Percentiles rank a stretch among this genome's conserved stretches.
These are phyloP conservation scores for Thymus quinquecostatus DNA, from an alignment of 257 asterid species.

Conservation along the genomic window DNA sequence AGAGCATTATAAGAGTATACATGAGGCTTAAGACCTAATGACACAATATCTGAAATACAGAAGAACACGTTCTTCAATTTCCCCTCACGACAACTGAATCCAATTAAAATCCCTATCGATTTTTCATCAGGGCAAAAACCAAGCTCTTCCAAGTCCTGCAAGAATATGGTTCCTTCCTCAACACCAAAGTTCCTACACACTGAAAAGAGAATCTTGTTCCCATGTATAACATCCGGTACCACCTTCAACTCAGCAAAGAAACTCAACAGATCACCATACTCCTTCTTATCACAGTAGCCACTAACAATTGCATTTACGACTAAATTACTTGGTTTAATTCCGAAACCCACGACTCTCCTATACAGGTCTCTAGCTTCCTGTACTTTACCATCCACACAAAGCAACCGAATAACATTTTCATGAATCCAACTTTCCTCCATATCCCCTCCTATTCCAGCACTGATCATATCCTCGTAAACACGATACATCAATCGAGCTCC, in stretches of 20 bases:
- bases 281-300: constrained; percentile 82
- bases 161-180: constrained; percentile 51
- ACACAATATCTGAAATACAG: constrained; percentile 60
- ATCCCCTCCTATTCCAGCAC: constrained; percentile 44
- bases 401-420: constrained; percentile 60
- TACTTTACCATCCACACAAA: constrained; percentile 72
- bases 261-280: constrained; percentile 71
- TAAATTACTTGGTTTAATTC: constrained; percentile 49
- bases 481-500: constrained; percentile 51
- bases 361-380: constrained; percentile 78
- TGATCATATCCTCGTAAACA: constrained; percentile 57
- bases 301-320: constrained; percentile 52
- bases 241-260: constrained; percentile 58
- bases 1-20: constrained; percentile 75
- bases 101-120: constrained; percentile 80
- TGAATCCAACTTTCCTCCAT: constrained; percentile 44
- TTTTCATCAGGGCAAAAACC: constrained; percentile 64
- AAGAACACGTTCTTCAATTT: constrained; percentile 58
- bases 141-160: constrained; percentile 60
- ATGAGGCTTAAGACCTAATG: constrained; percentile 65
- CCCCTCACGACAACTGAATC: constrained; percentile 68
- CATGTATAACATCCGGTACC: constrained; percentile 48
- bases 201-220: constrained; percentile 69
- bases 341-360: constrained; percentile 42
- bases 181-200: constrained; percentile 56